Conservation (phyloP, 495 filamentous ascomycete species). For the Xylaria venustula region DNA sequence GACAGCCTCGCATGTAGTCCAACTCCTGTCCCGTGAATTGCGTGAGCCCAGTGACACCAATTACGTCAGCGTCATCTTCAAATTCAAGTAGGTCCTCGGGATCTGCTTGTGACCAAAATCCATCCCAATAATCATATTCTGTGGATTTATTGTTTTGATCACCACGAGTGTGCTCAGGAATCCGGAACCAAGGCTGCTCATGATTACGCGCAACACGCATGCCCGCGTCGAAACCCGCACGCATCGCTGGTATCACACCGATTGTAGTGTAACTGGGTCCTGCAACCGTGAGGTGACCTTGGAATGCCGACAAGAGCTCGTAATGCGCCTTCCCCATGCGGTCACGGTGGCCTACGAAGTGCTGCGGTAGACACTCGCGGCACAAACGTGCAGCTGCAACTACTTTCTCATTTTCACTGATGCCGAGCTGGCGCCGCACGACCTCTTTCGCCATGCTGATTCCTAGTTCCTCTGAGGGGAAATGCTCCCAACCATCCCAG, state of each 20-base stretch:
- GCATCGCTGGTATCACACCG: conserved; percentile 40
- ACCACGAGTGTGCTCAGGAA: not conserved
- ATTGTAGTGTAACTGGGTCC: conserved; percentile 68
- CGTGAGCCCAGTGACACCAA: conserved; percentile 9
- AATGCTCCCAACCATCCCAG: conserved; percentile 62
- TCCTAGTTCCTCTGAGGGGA: conserved; percentile 62
- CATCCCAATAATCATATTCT: conserved; percentile 1
- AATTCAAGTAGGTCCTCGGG: too few relatives aligned
- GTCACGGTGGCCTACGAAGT: conserved; percentile 69
- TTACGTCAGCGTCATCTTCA: not conserved
- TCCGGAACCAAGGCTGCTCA: conserved; percentile 18
- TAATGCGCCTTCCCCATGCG: conserved; percentile 59
- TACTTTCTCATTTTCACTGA: conserved; percentile 45
- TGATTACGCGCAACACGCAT: conserved; percentile 25
- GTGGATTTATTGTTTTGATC: not conserved
- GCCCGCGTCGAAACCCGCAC: conserved; percentile 38
- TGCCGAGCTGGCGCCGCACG: conserved; percentile 70
- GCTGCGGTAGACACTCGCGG: conserved; percentile 84
- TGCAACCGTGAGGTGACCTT: conserved; percentile 66
- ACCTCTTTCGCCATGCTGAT: conserved; percentile 64
- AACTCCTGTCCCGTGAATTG: conserved; percentile 8
- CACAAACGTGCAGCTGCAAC: conserved; percentile 62
- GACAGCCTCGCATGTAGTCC: not conserved
- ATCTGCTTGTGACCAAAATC: too few relatives aligned
- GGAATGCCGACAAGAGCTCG: conserved; percentile 56